Evolutionary conservation across 1,139 yeast species (phyloP), one percentile per base, ranked within the genome.

Genomic region (Sugiyamaella xylanicola): DNA sequence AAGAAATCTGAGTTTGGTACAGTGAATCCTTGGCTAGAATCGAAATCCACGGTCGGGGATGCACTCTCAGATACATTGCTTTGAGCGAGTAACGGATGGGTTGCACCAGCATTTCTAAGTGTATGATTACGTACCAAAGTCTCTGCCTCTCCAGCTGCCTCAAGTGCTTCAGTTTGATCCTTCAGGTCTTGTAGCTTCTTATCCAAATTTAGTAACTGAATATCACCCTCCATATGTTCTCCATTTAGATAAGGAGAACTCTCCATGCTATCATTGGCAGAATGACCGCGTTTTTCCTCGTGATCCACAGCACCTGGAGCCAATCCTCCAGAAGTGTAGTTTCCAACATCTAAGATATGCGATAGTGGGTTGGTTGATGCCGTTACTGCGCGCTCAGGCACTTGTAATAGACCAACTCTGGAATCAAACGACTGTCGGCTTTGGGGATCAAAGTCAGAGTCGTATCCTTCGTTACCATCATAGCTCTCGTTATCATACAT

Each of bases 271-370:
- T 41, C 52, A 25, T 51, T 52, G 20, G 51, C 50, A 11, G 55
- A 51, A 29, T 42, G 46, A 13, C 25, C 17, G 19, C 22, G n/a
- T 21, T 53, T 54, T 19, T 55, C 58, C 13, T 56, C 63, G 16
- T 54, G 53, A 37, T 41, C 53, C 3, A 53, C 58, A 2, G 69
- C 68, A 8, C 71, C 71, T 3, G 71, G 71, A 3, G 70, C 71
- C 46, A 68, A 53, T 1, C 71, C 71, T 4, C 68, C 71, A 7
- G 65, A 58, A 4, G 68, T 65, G 37, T 63, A 56, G 11, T 62
- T 45, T 4, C 70, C 70, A 32, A 67, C 59, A 39, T 66, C 68
- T 40, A 66, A 51, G 21, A 67, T 54, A 11, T 39, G 50, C 2
- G 54, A 40, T 13, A 51, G 19, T 11, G 48, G 48, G 19, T 48